Evolutionary conservation across 2,329 filamentous ascomycete species (phyloP), one percentile per base, ranked within the genome.

Genomic region (Plenodomus lindquistii): DNA sequence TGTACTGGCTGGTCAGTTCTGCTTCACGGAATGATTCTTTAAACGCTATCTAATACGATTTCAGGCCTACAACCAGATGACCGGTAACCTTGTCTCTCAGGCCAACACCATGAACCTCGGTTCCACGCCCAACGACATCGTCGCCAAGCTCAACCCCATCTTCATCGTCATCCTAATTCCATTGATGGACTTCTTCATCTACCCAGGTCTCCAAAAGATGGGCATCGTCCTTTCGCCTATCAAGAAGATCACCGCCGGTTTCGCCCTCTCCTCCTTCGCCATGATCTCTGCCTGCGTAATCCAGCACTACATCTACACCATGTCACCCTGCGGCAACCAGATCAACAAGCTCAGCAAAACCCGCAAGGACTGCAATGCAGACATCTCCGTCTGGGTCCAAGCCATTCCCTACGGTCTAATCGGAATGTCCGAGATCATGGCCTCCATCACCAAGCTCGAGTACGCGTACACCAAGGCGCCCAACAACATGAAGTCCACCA

Each of bases 71-170:
- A 81, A 80, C 44, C 85, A 88, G 59, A 84, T 88, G 73, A 83
- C 80, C 17, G 81, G 77, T 66, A 88, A 86, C 72, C 81, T 87
- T 46, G 82, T 85, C 57, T 85, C 85, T 5, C 87, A 91, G 73
- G 86, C 85, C 17, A 79, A 79, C 11, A 84, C 84, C 39, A 84
- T 89, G 87, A 70, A 81, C 41, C 80, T 86, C 2, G 78, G 87
- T 62, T 85, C 85, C 11, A 81, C 89, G 1, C 89, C 88, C 59
- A 92, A 92, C 76, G 88, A 92, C 63, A 77, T 92, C 44, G 82
- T 92, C 61, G 81, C 86, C 64, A 91, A 91, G 72, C 77, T 92
- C 22, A 86, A 92, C 72, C 87, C 88, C 2, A 84, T 92, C 58
- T 84, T 86, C 39, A 83, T 92, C 54, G 82, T 92, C 60, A 84